Evolutionary conservation across 2,329 filamentous ascomycete genomes (phyloP), one percentile per base, ranked within the genome.

Genomic region (Blumeria hordei): DNA sequence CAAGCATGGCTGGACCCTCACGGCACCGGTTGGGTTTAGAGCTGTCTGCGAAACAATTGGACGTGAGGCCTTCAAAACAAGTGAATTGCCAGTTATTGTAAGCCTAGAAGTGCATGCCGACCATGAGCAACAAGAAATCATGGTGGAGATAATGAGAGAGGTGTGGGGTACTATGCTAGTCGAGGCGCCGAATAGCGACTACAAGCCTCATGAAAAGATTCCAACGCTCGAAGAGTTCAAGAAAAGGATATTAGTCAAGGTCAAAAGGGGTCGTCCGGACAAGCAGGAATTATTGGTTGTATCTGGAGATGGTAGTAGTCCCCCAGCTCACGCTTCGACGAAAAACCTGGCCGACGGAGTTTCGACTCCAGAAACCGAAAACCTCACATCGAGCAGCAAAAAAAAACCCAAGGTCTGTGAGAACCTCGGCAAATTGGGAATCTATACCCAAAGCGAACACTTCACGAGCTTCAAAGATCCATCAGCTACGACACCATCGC

Each of bases 71-170:
- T 96, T 96, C 62, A 71, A 77, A 33, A 75, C 71, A 6, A 88
- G 78, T 57, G 76, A 84, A 54, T 71, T 94, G 18, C 92, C 92
- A 0, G 71, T 98, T 41, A 93, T 96, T 57, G 78, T 96, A 60
- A 94, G 88, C 65, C 74, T 96, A 6, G 92, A 98, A 67, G 85
- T 96, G 0, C 90, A 96, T 66, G 83, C 87, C 12, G 78, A 82
- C 58, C 70, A 75, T 1, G 78, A 85, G 54, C 90, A 96, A 67
- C 92, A 98, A 67, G 80, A 87, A 59, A 75, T 84, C 53, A 95
- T 96, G 85, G 88, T 94, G 10, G 77, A 85, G 55, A 94, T 96
- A 59, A 95, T 98, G 83, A 80, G 80, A 60, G 80, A 94, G 60
- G 83, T 85, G 59, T 98, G 88, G 88, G 76, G 75, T 43, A 80